Conservation (phyloP, 78 protist species). For the Chrysochromulina tobinii region DNA sequence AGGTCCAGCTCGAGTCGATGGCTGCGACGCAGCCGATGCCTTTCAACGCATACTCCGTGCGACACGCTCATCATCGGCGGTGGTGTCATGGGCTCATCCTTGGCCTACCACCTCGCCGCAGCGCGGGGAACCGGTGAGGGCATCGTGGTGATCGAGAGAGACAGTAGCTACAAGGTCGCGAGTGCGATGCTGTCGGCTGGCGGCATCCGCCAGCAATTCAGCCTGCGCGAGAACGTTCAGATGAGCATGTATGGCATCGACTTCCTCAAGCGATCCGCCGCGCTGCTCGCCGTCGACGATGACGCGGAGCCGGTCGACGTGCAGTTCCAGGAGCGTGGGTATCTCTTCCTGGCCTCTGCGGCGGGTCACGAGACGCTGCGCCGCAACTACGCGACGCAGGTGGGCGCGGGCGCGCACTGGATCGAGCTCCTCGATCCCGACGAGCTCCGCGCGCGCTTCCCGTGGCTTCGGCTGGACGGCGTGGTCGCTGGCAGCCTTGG, state of each 20-base stretch:
- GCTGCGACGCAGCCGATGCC: too few species aligned
- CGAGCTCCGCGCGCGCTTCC: not conserved
- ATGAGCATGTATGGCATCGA: not conserved
- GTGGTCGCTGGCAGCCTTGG: constrained; percentile 18
- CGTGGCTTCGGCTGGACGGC: constrained; percentile 16
- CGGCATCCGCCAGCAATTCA: constrained; percentile 32
- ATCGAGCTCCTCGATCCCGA: not conserved
- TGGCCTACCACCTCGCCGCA: not conserved
- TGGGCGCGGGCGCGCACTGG: not conserved
- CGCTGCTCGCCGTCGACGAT: not conserved
- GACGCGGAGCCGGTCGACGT: not conserved
- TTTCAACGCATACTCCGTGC: not conserved
- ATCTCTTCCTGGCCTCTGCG: constrained; percentile 17
- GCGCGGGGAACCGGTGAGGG: not conserved
- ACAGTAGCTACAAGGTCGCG: constrained; percentile 18
- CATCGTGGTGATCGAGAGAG: constrained; percentile 29
- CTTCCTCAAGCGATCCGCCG: not conserved
- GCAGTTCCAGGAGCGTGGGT: constrained; percentile 24
- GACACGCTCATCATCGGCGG: constrained; percentile 29
- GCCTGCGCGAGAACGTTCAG: not conserved
- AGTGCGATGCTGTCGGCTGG: constrained; percentile 17
- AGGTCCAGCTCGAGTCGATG: too few species aligned
- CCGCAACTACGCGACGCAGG: not conserved
- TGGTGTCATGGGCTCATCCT: constrained; percentile 7
- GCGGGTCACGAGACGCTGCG: not conserved